Percentiles rank a stretch among this genome's conserved stretches.
These are phyloP conservation scores for Neocucurbitaria cava DNA, from an alignment of 2,329 filamentous ascomycete species.

Conservation along the genomic window DNA sequence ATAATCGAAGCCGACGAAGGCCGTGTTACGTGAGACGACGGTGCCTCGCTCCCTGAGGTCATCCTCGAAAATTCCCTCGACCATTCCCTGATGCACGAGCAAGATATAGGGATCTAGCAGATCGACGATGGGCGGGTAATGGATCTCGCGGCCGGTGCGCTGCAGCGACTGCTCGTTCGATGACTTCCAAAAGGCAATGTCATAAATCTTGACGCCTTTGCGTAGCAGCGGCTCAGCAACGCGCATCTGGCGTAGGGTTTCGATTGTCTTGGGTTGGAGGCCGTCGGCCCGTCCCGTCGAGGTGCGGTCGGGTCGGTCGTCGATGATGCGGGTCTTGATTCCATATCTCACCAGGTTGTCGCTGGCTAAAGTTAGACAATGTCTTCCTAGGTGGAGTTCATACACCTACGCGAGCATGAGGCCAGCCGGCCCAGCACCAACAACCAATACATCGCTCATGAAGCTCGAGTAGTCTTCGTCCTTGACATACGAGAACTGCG, in stretches of 20 bases:
- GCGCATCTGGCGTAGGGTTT: conserved; percentile 76
- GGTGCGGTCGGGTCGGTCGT: conserved; percentile 73
- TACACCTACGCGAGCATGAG: conserved; percentile 52
- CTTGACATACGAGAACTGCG: conserved; percentile 22
- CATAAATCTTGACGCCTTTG: conserved; percentile 73
- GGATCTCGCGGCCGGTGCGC: conserved; percentile 69
- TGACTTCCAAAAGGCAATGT: conserved; percentile 72
- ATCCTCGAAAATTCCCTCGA: conserved; percentile 73
- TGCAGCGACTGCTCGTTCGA: conserved; percentile 54
- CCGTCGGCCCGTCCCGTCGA: conserved; percentile 74
- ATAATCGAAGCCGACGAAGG: conserved; percentile 63
- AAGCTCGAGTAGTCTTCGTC: conserved; percentile 40
- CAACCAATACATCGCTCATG: conserved; percentile 50
- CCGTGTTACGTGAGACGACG: conserved; percentile 68
- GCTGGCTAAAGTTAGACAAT: conserved; percentile 38
- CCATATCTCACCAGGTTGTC: conserved; percentile 69
- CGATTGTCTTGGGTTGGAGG: conserved; percentile 78
- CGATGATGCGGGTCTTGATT: conserved; percentile 69
- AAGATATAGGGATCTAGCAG: conserved; percentile 62
- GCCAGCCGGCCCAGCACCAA: conserved; percentile 53
- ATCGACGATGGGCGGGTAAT: conserved; percentile 66
- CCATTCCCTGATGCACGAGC: conserved; percentile 74
- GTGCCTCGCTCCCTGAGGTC: conserved; percentile 71
- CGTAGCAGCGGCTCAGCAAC: conserved; percentile 72
- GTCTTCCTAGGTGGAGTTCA: no score